Conservation (phyloP, 73 alveolate species). For the Diophrys appendiculata region DNA sequence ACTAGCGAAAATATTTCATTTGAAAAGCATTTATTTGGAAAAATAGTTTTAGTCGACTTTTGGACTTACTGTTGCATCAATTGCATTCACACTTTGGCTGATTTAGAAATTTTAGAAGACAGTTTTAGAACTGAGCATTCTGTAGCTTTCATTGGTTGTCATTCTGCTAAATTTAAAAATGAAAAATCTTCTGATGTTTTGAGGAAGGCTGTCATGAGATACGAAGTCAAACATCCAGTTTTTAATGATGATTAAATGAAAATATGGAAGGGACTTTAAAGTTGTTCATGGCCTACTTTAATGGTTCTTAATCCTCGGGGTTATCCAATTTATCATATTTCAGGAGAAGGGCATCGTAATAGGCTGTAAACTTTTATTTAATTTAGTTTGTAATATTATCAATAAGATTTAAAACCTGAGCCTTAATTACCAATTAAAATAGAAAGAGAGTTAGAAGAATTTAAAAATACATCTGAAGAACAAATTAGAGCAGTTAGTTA, state of each 20-base stretch:
- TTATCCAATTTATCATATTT: constrained; percentile 10
- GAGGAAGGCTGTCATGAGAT: constrained; percentile 39
- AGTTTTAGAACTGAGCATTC: constrained; percentile 10
- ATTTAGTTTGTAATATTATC: constrained; percentile 31
- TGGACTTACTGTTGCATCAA: constrained; percentile 57
- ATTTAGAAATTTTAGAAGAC: constrained; percentile 25
- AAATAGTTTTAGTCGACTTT: constrained; percentile 36
- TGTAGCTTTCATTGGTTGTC: constrained; percentile 49
- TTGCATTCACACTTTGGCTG: constrained; percentile 45
- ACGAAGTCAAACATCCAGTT: constrained; percentile 44
- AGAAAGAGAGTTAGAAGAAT: not conserved
- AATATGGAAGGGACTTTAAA: constrained; percentile 31
- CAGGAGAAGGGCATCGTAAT: constrained; percentile 51
- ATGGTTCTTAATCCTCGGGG: constrained; percentile 28
- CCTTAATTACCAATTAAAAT: not conserved
- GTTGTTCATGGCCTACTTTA: constrained; percentile 49
- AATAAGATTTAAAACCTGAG: not conserved
- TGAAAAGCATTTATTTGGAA: constrained; percentile 14
- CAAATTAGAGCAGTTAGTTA: not conserved
- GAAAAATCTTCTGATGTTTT: constrained; percentile 39
- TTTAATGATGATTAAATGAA: constrained; percentile 39
- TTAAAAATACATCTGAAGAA: constrained; percentile 5
- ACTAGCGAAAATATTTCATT: constrained; percentile 20
- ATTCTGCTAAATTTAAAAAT: constrained; percentile 40
- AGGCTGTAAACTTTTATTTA: constrained; percentile 18